Base-by-base conservation (phyloP, 148 eudicot species). In the Bassia scoparia region DNA sequence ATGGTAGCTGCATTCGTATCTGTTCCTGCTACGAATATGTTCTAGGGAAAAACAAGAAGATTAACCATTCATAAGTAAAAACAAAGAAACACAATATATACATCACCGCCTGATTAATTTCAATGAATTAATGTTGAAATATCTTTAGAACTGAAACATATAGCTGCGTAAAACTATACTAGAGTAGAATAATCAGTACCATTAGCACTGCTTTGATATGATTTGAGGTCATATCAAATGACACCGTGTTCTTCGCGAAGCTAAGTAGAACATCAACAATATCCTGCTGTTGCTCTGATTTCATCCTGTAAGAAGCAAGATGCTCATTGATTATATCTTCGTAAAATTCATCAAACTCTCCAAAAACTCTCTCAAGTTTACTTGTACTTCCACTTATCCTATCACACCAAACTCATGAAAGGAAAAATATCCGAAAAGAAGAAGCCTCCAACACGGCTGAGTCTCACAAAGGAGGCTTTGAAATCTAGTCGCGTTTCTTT, bases 1-100 rank as follows among this genome's bases (percentile, higher is more conserved):
- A 83, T 33, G 27, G 71, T 68, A 0, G 67, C 46, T 11, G 81
- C 69, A 63, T 65, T 78, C 31, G 86, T 75, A n/a, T 83, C 85
- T 14, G 82, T 79, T 72, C 85, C 85, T 55, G 71, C 85, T 35
- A 76, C 23, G 37, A 78, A 67, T 34, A 82, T 61, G 49, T 71
- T 35, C 83, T 76, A 58, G 23, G 21, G 14, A 35, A 0, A 29
- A 1, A 41, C 46, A 34, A 48, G 3, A 9, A 56, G 23, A 8
- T 23, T 7, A 53, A 53, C 26, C n/a, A n/a, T n/a, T n/a, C n/a
- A n/a, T n/a, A n/a, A n/a, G n/a, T n/a, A n/a, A n/a, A n/a, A n/a
- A n/a, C n/a, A n/a, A n/a, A n/a, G n/a, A n/a, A n/a, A n/a, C n/a
- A n/a, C n/a, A n/a, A n/a, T n/a, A n/a, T n/a, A n/a, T n/a, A n/a